These are phyloP conservation scores for Arthroderma sp. DNA, from an alignment of 2,329 filamentous ascomycete species.

Conservation along the genomic window DNA sequence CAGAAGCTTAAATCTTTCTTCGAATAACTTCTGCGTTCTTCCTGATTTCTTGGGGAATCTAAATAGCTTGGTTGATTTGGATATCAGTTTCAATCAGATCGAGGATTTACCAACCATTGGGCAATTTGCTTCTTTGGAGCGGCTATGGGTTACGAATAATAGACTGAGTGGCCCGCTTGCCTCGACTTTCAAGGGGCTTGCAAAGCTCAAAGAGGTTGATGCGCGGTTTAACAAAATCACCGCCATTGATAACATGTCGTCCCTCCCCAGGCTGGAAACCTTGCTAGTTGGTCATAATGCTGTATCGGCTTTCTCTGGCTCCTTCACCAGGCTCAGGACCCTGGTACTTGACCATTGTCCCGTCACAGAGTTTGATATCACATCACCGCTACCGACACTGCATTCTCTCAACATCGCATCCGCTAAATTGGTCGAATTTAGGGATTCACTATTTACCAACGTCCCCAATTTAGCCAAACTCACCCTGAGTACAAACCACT, in stretches of 20 bases:
- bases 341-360: constrained; percentile 91
- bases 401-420: constrained; percentile 82
- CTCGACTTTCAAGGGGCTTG: constrained; percentile 56
- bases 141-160: constrained; percentile 93
- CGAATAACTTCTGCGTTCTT: constrained; percentile 78
- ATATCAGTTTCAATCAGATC: constrained; percentile 94
- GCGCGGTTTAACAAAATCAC: constrained; percentile 85
- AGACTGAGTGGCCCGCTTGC: constrained; percentile 66
- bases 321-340: constrained; percentile 72
- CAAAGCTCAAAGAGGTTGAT: constrained; percentile 76
- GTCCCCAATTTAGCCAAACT: constrained; percentile 78
- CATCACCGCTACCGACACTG: constrained; percentile 62
- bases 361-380: constrained; percentile 83
- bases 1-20: constrained; percentile 79
- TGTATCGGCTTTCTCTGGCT: constrained; percentile 77
- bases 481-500: constrained; percentile 87
- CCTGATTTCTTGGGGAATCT: constrained; percentile 75
- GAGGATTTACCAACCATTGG: constrained; percentile 67
- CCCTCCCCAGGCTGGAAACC: constrained; percentile 75
- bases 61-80: constrained; percentile 74
- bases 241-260: constrained; percentile 75
- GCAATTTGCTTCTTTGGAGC: constrained; percentile 65
- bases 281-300: constrained; percentile 85
- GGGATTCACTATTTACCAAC: constrained; percentile 75
- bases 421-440: constrained; percentile 77